Base-by-base conservation (phyloP, 2,329 filamentous ascomycete genomes). In the Exophiala spinifera region DNA sequence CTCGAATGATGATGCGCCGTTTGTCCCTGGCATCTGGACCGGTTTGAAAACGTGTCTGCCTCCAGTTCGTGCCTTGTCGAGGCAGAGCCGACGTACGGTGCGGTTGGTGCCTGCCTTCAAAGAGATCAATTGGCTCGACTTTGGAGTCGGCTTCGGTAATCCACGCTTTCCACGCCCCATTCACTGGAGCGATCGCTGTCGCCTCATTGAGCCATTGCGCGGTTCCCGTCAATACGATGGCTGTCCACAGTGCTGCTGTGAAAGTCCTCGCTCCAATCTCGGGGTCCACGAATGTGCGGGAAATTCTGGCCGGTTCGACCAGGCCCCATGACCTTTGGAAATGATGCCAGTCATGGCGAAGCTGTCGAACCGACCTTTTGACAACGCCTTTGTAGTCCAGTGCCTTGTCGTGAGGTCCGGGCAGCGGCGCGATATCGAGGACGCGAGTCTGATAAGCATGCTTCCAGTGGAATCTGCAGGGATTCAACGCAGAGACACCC, bases 161-260 rank as follows among this genome's bases (percentile, higher is more conserved):
- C 74, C 74, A 77, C 1, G 67, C 51, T 2, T 64, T 61, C 74
- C 74, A 77, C 0, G 67, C 68, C 1, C 36, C 48, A 1, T 72
- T 75, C 11, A 68, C 56, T 0, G 74, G 74, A 3, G 72, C 73
- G 0, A 72, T 61, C 1, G 53, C 47, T 6, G 59, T 61, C 66
- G 15, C 69, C 61, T 43, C 67, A 66, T 51, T 63, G 60, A 25
- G 69, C 76, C 77, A 79, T 2, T 66, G 63, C 0, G 64, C 69
- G 19, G 65, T 68, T 46, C 74, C 72, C 1, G 72, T 74, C 5
- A 77, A 65, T 0, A 75, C 65, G n/a, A 79, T 76, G 0, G 72
- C 71, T 55, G 72, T 75, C 72, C 74, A 79, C 0, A 79, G 64
- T 0, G 76, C 76, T 44, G 73, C 64, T 0, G 76, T 79, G 62